Evolutionary conservation across 2,329 filamentous ascomycete species (phyloP).

Genomic region (Apiospora rasikravindrae): DNA sequence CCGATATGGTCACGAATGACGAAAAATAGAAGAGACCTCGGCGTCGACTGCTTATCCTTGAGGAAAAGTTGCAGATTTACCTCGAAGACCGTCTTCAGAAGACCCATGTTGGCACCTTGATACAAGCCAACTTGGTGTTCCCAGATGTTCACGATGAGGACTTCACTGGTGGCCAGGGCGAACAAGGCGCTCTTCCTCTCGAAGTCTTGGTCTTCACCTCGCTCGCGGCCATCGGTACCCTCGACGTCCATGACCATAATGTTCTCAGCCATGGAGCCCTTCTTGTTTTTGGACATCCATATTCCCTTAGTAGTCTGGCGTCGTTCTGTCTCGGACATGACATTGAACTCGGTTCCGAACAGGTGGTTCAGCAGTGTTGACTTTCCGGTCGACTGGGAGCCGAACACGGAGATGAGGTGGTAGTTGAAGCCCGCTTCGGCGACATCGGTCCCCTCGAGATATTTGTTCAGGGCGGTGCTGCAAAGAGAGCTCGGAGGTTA

Average conservation of each 20-base stretch:
- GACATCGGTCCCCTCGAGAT: conserved; percentile 80
- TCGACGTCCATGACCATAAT: conserved; percentile 99
- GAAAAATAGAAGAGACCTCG: conserved; percentile 94
- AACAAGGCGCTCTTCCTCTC: conserved; percentile 98
- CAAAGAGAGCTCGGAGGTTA: conserved; percentile 18
- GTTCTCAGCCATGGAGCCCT: conserved; percentile 85
- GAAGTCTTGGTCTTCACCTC: conserved; percentile 98
- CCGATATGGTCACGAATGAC: conserved; percentile 98
- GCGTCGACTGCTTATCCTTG: conserved; percentile 91
- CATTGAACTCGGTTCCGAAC: conserved; percentile 94
- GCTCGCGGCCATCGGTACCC: conserved; percentile 93
- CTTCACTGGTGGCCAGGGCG: conserved; percentile 95
- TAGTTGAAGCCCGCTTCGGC: conserved; percentile 96
- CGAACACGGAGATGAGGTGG: conserved; percentile 98
- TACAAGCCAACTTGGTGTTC: conserved; percentile 98
- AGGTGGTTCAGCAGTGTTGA: conserved; percentile 95
- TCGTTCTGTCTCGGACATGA: conserved; percentile 95
- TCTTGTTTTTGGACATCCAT: conserved; percentile 98
- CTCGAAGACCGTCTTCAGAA: conserved; percentile 98
- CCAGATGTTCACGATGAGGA: conserved; percentile 98
- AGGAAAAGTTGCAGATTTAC: conserved; percentile 97
- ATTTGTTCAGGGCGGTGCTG: conserved; percentile 79
- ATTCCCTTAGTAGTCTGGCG: conserved; percentile 99
- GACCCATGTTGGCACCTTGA: conserved; percentile 97
- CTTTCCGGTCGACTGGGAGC: conserved; percentile 97